Percentiles rank a stretch among this genome's conserved stretches.
Evolutionary conservation across 139 green algal species (phyloP).

Genomic region (Coelastrella sp.): DNA sequence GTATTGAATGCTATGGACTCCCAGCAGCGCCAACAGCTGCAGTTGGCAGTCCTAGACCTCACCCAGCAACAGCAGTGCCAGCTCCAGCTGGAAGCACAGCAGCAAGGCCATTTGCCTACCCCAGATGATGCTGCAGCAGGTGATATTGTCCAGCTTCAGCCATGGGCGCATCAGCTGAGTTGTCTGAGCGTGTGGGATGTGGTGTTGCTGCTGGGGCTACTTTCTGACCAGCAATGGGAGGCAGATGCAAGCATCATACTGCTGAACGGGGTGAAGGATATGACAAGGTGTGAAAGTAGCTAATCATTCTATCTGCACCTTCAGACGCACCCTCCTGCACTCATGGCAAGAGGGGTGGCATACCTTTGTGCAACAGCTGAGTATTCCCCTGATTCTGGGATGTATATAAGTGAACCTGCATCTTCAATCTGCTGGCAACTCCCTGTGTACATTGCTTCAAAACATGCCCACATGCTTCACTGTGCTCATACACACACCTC

Average conservation of each 20-base stretch:
- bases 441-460: background rate
- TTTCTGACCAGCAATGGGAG: slow-evolving; percentile 1
- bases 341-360: background rate
- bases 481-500: background rate
- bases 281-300: background rate
- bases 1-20: slow-evolving; percentile 5
- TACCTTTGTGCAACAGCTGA: background rate
- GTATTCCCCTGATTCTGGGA: background rate
- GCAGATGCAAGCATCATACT: slow-evolving; percentile 11
- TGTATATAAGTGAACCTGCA: background rate
- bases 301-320: background rate
- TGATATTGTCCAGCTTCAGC: background rate
- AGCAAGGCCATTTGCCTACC: background rate
- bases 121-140: background rate
- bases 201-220: slow-evolving; percentile 25
- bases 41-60: background rate
- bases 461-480: background rate
- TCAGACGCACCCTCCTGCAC: background rate
- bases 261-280: background rate
- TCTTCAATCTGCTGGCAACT: background rate
- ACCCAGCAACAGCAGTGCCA: background rate
- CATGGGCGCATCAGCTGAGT: slow-evolving; percentile 21
- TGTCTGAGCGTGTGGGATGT: background rate
- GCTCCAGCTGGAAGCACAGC: background rate
- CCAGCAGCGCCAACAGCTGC: slow-evolving; percentile 8